phyloP scores from a whole-genome alignment of 2,329 filamentous ascomycete species.

The Fusarium beomiforme region DNA sequence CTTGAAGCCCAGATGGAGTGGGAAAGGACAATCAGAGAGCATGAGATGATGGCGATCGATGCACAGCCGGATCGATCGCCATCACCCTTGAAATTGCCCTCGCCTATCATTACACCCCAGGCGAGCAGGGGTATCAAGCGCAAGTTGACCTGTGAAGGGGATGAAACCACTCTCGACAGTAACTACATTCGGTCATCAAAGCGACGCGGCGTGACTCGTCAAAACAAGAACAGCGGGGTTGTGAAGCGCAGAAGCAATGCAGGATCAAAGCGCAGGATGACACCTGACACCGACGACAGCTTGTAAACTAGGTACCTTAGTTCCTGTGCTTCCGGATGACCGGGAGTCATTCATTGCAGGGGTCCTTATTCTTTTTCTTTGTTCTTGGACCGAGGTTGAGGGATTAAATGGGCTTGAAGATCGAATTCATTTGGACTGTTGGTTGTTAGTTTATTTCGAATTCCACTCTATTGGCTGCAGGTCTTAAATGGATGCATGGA shows the following conservation, averaged over 20 bases:
- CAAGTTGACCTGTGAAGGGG: neutral
- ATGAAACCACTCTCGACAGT: neutral
- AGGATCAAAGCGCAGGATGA: neutral
- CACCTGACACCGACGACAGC: neutral
- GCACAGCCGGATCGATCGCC: neutral
- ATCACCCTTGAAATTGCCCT: neutral
- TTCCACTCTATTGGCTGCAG: neutral
- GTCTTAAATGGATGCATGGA: neutral
- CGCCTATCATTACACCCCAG: neutral
- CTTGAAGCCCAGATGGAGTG: conserved; percentile 2
- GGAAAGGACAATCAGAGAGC: neutral
- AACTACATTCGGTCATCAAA: neutral
- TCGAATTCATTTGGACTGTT: neutral
- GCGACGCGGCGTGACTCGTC: neutral
- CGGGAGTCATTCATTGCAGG: neutral
- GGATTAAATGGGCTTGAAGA: neutral
- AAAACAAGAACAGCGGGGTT: neutral
- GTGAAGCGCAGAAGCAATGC: neutral
- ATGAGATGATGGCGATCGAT: neutral
- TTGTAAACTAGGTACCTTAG: neutral
- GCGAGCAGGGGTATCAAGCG: neutral
- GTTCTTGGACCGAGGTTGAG: neutral
- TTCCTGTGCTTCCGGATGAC: neutral
- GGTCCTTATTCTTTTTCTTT: neutral
- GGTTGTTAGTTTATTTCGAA: neutral